Conservation (phyloP, 495 filamentous ascomycete genomes). For the Penicillium diatomitis region DNA sequence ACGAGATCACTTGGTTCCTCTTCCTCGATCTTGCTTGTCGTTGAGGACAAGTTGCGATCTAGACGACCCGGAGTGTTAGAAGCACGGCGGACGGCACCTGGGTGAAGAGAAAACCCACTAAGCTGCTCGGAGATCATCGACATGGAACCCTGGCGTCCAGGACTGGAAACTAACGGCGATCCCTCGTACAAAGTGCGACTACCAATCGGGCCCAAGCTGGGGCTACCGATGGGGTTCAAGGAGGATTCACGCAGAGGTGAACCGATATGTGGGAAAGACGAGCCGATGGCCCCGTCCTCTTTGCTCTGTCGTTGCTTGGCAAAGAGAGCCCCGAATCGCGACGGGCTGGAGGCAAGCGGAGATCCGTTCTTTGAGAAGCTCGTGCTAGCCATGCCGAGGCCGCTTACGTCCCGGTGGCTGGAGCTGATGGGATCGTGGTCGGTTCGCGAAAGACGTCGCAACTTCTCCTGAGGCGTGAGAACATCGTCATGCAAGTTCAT, state of each 20-base stretch:
- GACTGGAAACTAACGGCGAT: constrained; percentile 55
- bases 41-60: constrained; percentile 38
- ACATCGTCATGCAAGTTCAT: constrained; percentile 85
- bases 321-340: constrained; percentile 80
- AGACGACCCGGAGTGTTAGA: constrained; percentile 26
- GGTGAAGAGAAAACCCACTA: constrained; percentile 37
- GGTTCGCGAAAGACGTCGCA: constrained; percentile 69
- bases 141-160: constrained; percentile 55
- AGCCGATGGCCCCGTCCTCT: constrained; percentile 57
- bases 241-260: constrained; percentile 88
- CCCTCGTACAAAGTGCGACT: constrained; percentile 45
- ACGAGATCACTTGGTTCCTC: constrained; percentile 55
- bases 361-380: constrained; percentile 71
- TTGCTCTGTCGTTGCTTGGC: constrained; percentile 62
- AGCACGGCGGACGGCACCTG: constrained; percentile 33
- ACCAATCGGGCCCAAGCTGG: constrained; percentile 53
- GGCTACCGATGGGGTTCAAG: constrained; percentile 47
- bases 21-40: constrained; percentile 64
- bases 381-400: constrained; percentile 49
- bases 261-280: constrained; percentile 77
- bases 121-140: constrained; percentile 67
- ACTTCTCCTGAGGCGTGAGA: constrained; percentile 82
- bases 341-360: constrained; percentile 69
- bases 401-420: constrained; percentile 51
- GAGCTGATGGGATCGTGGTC: constrained; percentile 50